phyloP scores from a whole-genome alignment of 805 yeast species.

The Schwanniomyces occidentalis region DNA sequence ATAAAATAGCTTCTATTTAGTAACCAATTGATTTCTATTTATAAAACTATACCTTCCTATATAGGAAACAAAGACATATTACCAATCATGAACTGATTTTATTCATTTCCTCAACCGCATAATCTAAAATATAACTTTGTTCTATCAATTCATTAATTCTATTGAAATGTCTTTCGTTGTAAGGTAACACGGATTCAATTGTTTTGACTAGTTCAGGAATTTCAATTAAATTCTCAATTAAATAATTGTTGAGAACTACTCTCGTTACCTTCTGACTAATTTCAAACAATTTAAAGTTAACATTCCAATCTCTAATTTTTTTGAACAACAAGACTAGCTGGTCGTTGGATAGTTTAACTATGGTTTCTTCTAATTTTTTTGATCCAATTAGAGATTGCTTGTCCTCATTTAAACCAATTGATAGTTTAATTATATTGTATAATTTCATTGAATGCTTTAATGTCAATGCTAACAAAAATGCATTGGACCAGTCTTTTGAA shows the following conservation, averaged over 20 bases:
- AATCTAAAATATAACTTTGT: conserved; percentile 83
- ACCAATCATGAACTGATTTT: conserved; percentile 6
- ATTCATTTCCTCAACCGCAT: conserved; percentile 77
- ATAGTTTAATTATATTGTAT: conserved; percentile 69
- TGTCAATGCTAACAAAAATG: conserved; percentile 80
- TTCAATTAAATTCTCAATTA: conserved; percentile 56
- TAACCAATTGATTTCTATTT: not conserved
- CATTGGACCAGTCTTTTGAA: conserved; percentile 81
- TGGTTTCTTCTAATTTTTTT: conserved; percentile 59
- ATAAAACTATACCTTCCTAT: not conserved
- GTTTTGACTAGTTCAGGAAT: conserved; percentile 67
- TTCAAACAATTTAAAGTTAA: conserved; percentile 76
- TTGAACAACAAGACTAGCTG: conserved; percentile 63
- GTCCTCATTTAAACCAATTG: conserved; percentile 53
- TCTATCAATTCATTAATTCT: conserved; percentile 81
- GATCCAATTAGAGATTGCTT: conserved; percentile 55
- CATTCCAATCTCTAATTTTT: conserved; percentile 92
- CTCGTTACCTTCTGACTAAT: conserved; percentile 77
- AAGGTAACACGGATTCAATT: conserved; percentile 80
- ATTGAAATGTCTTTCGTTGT: conserved; percentile 79
- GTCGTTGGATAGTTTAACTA: conserved; percentile 56
- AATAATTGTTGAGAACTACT: conserved; percentile 58
- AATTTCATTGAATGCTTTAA: conserved; percentile 89
- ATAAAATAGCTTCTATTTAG: no score
- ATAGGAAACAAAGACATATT: conserved; percentile 1